Evolutionary conservation across 495 filamentous ascomycete genomes (phyloP), one percentile per base, ranked within the genome.

Genomic region (Cryomyces minteri): DNA sequence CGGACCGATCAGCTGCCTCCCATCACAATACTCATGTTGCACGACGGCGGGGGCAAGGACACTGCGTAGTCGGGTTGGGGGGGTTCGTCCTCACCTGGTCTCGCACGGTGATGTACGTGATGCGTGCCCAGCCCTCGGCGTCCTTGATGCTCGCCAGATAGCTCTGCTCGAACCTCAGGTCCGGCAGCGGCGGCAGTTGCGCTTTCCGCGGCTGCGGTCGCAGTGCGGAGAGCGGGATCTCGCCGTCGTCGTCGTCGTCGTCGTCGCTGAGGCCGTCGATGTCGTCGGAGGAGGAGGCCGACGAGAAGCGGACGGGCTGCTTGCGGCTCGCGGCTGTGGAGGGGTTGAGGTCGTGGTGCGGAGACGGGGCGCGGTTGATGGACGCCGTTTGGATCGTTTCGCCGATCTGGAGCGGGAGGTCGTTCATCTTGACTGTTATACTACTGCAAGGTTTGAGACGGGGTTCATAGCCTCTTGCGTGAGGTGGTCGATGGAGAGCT

Each of bases 111-210:
- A 96, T 88, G 72, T 75, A 84, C 28, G 70, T 71, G 33, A 98
- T 72, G 50, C 73, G 73, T 62, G 79, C 76, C 76, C 74, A 84
- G 29, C 74, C 77, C 47, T 90, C 72, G 18, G 84, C 84, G 42
- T 72, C 67, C 51, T 75, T 73, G 45, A 98, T 76, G 58, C 84
- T 88, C 41, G 79, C 79, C 37, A 98, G 68, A 57, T 96, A 96
- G 64, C 86, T 93, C 71, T 98, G 90, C 67, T 98, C 90, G 61
- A 96, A 96, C 43, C 90, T 71, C 51, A 98, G 64, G 62, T 98
- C 90, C 1, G 90, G 90, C 54, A 98, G 63, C 0, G 92, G 88
- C 43, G 84, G 84, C 47, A 94, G 74, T 7, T 46, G 67, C 41
- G 59, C 49, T 51, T 61, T 75, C 73, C 54, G 67, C 57, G 46